Evolutionary conservation across 1,139 yeast genomes (phyloP), one percentile per base, ranked within the genome.

Genomic region (Candida sp.): DNA sequence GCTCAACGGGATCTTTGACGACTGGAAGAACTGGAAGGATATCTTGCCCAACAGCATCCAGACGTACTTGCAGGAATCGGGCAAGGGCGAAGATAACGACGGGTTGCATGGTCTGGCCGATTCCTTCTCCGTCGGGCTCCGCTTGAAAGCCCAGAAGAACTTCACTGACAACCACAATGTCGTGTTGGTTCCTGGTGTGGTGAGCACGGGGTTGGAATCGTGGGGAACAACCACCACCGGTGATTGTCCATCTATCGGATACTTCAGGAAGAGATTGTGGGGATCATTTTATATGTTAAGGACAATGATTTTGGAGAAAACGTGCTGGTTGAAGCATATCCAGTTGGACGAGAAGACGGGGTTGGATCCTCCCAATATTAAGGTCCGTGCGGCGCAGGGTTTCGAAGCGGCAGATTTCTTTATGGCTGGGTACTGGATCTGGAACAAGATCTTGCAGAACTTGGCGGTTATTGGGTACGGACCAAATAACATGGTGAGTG

Each of bases 361-460:
- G 0, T 72, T 94, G 41, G 99, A 94, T 66, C 99, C 99, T 0
- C 88, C 89, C 0, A 81, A 88, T 48, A 81, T 90, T 60, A 88
- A 80, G 58, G 66, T 94, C 35, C 75, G 99, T 53, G 96, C 99
- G 0, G 96, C 97, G 0, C 97, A 90, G 65, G 99, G 99, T 0
- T 90, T 94, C 69, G 98, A 94, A 61, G 96, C 98, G 1, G 96
- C 97, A 0, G 99, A 94, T 70, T 94, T 92, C 69, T 94, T 94
- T 65, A 85, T 94, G 68, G 91, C 98, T 4, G 99, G 99, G 0
- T 94, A 94, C 69, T 94, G 99, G 99, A 90, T 94, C 61, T 94
- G 99, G 99, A 91, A 91, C 67, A 94, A 96, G 66, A 84, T 94
- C 50, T 75, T 94, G 17, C 97, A 94, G 66, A 96, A 96, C 62